A percentile compares a stretch with the other conserved stretches of the same genome.
These are phyloP conservation scores for Phytophthora chlamydospora DNA, from an alignment of 352 stramenopile species.

Conservation along the genomic window DNA sequence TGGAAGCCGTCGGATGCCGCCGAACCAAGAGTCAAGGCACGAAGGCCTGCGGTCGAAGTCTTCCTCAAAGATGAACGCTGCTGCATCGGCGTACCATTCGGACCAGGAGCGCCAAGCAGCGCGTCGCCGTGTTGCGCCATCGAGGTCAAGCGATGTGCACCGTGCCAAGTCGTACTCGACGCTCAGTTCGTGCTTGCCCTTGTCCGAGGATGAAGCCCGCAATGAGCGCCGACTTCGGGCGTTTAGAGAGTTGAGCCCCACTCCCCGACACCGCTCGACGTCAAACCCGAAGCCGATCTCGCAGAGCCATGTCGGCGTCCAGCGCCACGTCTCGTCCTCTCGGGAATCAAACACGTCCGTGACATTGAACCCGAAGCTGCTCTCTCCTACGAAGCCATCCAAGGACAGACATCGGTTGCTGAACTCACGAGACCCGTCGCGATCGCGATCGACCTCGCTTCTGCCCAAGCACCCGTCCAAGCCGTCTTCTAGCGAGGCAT, in stretches of 20 bases:
- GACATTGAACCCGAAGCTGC: constrained; percentile 25
- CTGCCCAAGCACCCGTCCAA: constrained; percentile 13
- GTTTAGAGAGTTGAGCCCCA: constrained; percentile 20
- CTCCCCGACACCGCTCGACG: constrained; percentile 15
- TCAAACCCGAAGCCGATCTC: constrained; percentile 26
- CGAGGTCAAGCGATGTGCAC: constrained; percentile 2
- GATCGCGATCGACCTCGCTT: constrained; percentile 23
- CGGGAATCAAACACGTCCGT: constrained; percentile 17
- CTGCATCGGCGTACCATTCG: neutral
- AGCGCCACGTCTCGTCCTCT: constrained; percentile 20
- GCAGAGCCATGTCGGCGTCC: constrained; percentile 5
- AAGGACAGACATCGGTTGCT: constrained; percentile 20
- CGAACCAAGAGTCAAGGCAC: constrained; percentile 10
- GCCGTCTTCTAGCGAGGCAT: constrained; percentile 4
- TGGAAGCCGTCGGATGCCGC: constrained; percentile 8
- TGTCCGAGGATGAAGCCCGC: constrained; percentile 20
- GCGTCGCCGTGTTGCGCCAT: constrained; percentile 4
- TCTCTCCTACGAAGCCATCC: constrained; percentile 4
- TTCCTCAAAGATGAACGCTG: neutral
- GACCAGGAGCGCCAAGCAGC: constrained; percentile 18
- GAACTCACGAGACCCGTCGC: constrained; percentile 12
- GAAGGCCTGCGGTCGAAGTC: neutral
- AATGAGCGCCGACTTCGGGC: constrained; percentile 18
- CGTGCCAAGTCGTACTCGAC: constrained; percentile 6
- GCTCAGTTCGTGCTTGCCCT: constrained; percentile 1